Percentiles rank a stretch among this genome's conserved stretches.
Evolutionary conservation across 1,284 basidiomycete genomes (phyloP).

Genomic region (Moesziomyces antarcticus): DNA sequence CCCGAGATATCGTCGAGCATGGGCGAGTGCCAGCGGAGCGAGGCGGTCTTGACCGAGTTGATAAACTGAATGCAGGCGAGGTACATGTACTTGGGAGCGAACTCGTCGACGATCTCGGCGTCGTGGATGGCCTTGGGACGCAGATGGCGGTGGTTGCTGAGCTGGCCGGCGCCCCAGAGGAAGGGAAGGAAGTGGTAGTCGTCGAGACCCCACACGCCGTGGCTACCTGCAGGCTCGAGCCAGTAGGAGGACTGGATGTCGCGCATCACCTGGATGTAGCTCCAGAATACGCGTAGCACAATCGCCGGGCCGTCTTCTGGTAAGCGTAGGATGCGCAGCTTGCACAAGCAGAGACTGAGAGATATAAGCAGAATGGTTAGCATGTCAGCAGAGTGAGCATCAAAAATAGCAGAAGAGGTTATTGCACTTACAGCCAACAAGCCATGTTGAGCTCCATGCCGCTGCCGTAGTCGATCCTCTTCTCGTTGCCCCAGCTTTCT

Average conservation of each 20-base stretch:
- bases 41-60: slow-evolving; percentile 93
- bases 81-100: slow-evolving; percentile 93
- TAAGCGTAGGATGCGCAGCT: slow-evolving; percentile 75
- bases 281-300: slow-evolving; percentile 89
- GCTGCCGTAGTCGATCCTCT: slow-evolving; percentile 96
- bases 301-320: slow-evolving; percentile 79
- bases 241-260: slow-evolving; percentile 92
- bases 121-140: slow-evolving; percentile 93
- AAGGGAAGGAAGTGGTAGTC: slow-evolving; percentile 98
- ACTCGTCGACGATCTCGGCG: slow-evolving; percentile 90
- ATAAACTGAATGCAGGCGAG: slow-evolving; percentile 96
- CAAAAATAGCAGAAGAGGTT: no score
- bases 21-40: slow-evolving; percentile 96
- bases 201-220: slow-evolving; percentile 98
- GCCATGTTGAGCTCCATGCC: slow-evolving; percentile 99
- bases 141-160: slow-evolving; percentile 87
- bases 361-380: background rate
- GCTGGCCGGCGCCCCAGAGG: slow-evolving; percentile 85
- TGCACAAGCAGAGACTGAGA: slow-evolving; percentile 76
- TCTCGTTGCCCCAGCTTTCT: slow-evolving; percentile 90
- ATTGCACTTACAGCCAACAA: slow-evolving; percentile 85
- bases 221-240: slow-evolving; percentile 96
- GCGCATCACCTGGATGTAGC: slow-evolving; percentile 77
- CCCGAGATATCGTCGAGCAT: slow-evolving; percentile 99
- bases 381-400: background rate